Conservation (phyloP, 768 basidiomycete species). For the Megacollybia marginata region DNA sequence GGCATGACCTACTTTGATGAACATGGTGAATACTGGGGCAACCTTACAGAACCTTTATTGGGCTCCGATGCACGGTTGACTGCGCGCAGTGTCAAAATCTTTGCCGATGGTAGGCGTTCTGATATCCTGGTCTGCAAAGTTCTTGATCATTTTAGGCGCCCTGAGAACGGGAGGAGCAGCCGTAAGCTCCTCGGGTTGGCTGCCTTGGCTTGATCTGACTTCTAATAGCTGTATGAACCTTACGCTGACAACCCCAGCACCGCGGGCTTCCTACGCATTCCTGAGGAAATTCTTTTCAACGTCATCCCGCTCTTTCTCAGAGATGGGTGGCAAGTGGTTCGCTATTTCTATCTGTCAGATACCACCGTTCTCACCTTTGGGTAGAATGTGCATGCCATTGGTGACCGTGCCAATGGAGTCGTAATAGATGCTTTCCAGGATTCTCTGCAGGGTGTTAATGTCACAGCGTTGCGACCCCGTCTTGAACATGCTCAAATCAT, state of each 20-base stretch:
- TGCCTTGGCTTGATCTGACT: neutral
- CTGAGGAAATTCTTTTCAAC: slow-evolving; percentile 50
- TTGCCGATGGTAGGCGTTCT: slow-evolving; percentile 50
- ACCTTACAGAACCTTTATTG: slow-evolving; percentile 47
- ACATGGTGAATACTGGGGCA: slow-evolving; percentile 66
- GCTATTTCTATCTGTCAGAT: slow-evolving; percentile 17
- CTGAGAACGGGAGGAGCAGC: slow-evolving; percentile 88
- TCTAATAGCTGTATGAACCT: slow-evolving; percentile 64
- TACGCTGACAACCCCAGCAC: slow-evolving; percentile 75
- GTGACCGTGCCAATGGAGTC: slow-evolving; percentile 80
- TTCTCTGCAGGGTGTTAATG: slow-evolving; percentile 51
- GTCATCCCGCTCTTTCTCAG: slow-evolving; percentile 63
- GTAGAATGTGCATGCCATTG: slow-evolving; percentile 84
- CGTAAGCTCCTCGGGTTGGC: slow-evolving; percentile 27
- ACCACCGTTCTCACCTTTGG: neutral
- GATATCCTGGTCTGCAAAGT: slow-evolving; percentile 1
- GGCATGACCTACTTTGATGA: slow-evolving; percentile 73
- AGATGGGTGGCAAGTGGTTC: slow-evolving; percentile 88
- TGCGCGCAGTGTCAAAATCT: slow-evolving; percentile 73
- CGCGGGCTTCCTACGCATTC: slow-evolving; percentile 71
- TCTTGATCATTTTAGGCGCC: slow-evolving; percentile 46
- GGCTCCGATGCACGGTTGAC: slow-evolving; percentile 56
- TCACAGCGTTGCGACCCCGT: slow-evolving; percentile 63
- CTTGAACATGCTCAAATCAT: slow-evolving; percentile 92
- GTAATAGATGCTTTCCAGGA: slow-evolving; percentile 80